Evolutionary conservation across 768 basidiomycete genomes (phyloP).

Genomic region (Austroboletus eburneus): DNA sequence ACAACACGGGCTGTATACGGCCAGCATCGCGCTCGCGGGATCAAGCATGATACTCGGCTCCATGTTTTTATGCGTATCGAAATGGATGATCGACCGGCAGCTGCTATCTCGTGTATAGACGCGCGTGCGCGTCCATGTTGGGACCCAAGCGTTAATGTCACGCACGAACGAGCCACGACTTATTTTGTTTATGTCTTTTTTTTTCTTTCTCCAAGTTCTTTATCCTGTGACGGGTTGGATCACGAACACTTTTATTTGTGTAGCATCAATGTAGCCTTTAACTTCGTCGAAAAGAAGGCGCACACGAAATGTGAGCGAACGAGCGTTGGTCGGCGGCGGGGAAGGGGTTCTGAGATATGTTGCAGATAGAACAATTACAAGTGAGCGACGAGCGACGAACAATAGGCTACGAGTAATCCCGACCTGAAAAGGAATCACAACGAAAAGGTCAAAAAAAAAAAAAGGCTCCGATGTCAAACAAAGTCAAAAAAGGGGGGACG

Average conservation of each 20-base stretch:
- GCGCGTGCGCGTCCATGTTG: background rate
- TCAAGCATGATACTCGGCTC: slow-evolving; percentile 57
- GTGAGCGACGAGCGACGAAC: slow-evolving; percentile 16
- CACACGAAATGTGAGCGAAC: background rate
- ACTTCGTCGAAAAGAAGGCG: slow-evolving; percentile 1
- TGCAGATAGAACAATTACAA: slow-evolving; percentile 27
- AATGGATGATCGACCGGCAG: slow-evolving; percentile 40
- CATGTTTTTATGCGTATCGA: slow-evolving; percentile 48
- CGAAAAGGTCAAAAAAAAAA: background rate
- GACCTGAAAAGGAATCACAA: background rate
- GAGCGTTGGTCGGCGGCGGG: too few relatives aligned
- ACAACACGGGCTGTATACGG: slow-evolving; percentile 42
- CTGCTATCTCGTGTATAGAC: slow-evolving; percentile 45
- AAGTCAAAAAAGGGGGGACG: slow-evolving; percentile 12
- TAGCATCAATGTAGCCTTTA: slow-evolving; percentile 29
- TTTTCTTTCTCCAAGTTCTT: background rate
- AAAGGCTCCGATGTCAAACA: slow-evolving; percentile 2
- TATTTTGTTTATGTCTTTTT: background rate
- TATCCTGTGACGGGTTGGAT: slow-evolving; percentile 11
- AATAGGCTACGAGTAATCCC: slow-evolving; percentile 16
- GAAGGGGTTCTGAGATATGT: slow-evolving; percentile 21
- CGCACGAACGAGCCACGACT: too few relatives aligned
- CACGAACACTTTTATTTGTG: slow-evolving; percentile 16
- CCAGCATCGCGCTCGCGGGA: slow-evolving; percentile 59
- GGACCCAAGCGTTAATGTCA: too few relatives aligned